These are phyloP conservation scores for Arthroderma sp. DNA, from an alignment of 2,329 filamentous ascomycete species.

Conservation along the genomic window DNA sequence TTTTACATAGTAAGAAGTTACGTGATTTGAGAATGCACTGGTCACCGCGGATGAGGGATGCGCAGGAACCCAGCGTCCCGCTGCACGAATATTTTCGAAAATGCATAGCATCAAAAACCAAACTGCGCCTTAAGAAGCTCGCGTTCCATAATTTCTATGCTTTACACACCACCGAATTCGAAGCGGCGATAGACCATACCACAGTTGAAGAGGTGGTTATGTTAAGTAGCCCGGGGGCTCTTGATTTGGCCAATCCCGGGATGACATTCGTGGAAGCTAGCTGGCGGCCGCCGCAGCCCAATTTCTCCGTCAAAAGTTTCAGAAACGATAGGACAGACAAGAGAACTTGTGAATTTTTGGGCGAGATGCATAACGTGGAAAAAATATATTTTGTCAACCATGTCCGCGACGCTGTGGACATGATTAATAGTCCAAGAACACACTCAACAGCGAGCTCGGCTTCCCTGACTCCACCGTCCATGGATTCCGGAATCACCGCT, in stretches of 20 bases:
- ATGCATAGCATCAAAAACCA: slow-evolving; percentile 35
- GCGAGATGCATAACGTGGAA: slow-evolving; percentile 33
- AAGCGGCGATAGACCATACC: slow-evolving; percentile 29
- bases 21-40: slow-evolving; percentile 46
- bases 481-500: slow-evolving; percentile 8
- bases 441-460: slow-evolving; percentile 5
- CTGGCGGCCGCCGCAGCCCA: slow-evolving; percentile 31
- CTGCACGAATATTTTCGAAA: slow-evolving; percentile 45
- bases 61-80: slow-evolving; percentile 44
- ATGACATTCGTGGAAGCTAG: slow-evolving; percentile 42
- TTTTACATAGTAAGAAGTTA: slow-evolving; percentile 42
- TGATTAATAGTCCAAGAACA: slow-evolving; percentile 18
- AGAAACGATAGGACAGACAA: slow-evolving; percentile 37
- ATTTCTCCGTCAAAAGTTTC: slow-evolving; percentile 34
- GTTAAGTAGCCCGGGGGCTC: slow-evolving; percentile 39
- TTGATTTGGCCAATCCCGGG: slow-evolving; percentile 23
- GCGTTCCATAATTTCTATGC: slow-evolving; percentile 47
- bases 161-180: slow-evolving; percentile 36
- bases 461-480: slow-evolving; percentile 5
- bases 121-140: slow-evolving; percentile 37
- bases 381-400: slow-evolving; percentile 40
- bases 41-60: slow-evolving; percentile 48
- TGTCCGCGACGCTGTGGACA: slow-evolving; percentile 17
- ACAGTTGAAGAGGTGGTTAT: slow-evolving; percentile 38
- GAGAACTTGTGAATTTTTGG: slow-evolving; percentile 32